Base-by-base conservation (phyloP, 78 protist species). In the Monocercomonoides exilis region DNA sequence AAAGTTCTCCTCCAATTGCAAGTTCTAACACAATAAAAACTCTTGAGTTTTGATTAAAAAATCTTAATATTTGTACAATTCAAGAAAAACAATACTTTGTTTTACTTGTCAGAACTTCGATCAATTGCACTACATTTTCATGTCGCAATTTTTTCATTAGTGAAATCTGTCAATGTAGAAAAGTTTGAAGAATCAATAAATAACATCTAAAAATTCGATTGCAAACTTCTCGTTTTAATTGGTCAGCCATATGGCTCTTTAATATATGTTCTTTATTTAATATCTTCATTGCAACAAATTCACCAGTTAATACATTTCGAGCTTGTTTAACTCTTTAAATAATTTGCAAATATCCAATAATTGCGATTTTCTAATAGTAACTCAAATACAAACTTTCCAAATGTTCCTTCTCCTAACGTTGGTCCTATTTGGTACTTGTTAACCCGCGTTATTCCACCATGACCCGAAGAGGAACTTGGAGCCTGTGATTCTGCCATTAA, bases 271-370 rank as follows among this genome's bases (percentile, higher is more conserved):
- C 45, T 82, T 90, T 90, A 33, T 90, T 87, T 44, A 90, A 46
- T 41, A 90, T 64, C 87, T 90, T 90, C 36, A 90, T 90, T 54
- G 92, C 92, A 42, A 87, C 87, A 0, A 2, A 21, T 42, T 87
- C 84, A 11, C 77, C 77, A 21, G 43, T 64, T 54, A 87, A 84
- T 3, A 35, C 2, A 42, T 90, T 82, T 29, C 2, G 0, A 6
- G 88, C 89, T 34, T 0, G 32, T 85, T 87, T 90, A 29, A 90
- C 92, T 87, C 82, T 81, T 63, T 2, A 4, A 2, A 77, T 38
- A 38, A 3, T 41, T 11, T 32, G 70, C 70, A 54, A 11, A 11
- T 32, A 54, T 11, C 70, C 38, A 21, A 21, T 32, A 21, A 54
- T 32, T 54, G 70, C 70, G 70, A 54, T 54, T 32, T 32, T 54